A percentile compares a stretch with the other conserved stretches of the same genome.
Conservation (phyloP, 805 yeast genomes). For the Yarrowia bubula region DNA sequence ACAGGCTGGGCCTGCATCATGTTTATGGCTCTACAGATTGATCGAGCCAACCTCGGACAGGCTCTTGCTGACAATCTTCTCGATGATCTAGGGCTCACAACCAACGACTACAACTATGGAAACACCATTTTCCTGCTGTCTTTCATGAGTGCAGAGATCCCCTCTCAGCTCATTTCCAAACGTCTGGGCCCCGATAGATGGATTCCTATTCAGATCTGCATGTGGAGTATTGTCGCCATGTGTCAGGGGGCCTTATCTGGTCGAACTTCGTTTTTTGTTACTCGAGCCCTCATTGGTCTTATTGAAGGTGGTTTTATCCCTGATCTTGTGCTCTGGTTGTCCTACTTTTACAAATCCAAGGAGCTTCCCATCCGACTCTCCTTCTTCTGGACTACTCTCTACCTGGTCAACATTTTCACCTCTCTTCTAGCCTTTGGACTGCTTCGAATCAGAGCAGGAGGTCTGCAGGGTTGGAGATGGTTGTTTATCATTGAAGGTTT, state of each 20-base stretch:
- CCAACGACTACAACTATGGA: constrained; percentile 60
- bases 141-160: constrained; percentile 61
- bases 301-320: constrained; percentile 71
- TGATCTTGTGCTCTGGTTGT: constrained; percentile 60
- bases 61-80: constrained; percentile 59
- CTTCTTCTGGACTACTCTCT: constrained; percentile 57
- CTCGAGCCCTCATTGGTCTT: constrained; percentile 54
- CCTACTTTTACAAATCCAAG: constrained; percentile 59
- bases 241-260: constrained; percentile 49
- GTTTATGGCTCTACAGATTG: constrained; percentile 59
- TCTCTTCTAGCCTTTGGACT: constrained; percentile 56
- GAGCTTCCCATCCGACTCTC: constrained; percentile 61
- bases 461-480: constrained; percentile 59
- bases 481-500: constrained; percentile 63
- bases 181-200: constrained; percentile 62
- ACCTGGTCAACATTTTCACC: constrained; percentile 47
- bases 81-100: constrained; percentile 50
- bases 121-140: constrained; percentile 54
- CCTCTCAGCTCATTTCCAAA: constrained; percentile 65
- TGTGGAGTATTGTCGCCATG: constrained; percentile 58
- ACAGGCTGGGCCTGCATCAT: constrained; percentile 57
- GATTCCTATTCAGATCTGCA: constrained; percentile 57
- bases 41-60: constrained; percentile 56
- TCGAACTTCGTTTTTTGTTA: constrained; percentile 46
- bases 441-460: constrained; percentile 41